Percentiles rank a stretch among this genome's conserved stretches.
Evolutionary conservation across 495 filamentous ascomycete species (phyloP).

Genomic region (Apodospora peruviana): DNA sequence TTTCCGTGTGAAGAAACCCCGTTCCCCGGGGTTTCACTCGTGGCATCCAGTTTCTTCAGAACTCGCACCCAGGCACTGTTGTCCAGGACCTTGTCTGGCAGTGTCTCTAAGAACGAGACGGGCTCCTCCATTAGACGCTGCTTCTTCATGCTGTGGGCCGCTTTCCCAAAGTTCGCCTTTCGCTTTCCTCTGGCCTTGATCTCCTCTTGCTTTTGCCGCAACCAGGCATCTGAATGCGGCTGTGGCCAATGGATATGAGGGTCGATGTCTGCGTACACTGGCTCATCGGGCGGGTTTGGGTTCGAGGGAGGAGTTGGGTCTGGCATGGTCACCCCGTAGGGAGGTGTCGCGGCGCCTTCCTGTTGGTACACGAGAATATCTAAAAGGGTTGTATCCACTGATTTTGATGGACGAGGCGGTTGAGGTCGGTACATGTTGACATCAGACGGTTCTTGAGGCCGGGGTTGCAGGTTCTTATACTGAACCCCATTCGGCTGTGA

Average conservation of each 20-base stretch:
- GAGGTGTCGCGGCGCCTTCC: slow-evolving; percentile 1
- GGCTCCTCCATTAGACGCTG: slow-evolving; percentile 17
- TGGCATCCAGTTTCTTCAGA: slow-evolving; percentile 2
- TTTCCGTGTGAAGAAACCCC: background rate
- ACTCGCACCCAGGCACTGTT: slow-evolving; percentile 24
- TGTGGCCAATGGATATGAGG: slow-evolving; percentile 38
- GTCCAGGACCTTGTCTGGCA: slow-evolving; percentile 23
- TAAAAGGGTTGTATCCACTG: slow-evolving; percentile 1
- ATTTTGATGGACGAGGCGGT: background rate
- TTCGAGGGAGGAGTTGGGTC: background rate
- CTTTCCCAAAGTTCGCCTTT: slow-evolving; percentile 38
- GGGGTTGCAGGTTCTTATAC: background rate
- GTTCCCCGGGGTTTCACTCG: background rate
- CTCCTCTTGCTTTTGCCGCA: slow-evolving; percentile 33
- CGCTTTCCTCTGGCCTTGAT: slow-evolving; percentile 34
- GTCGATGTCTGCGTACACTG: slow-evolving; percentile 29
- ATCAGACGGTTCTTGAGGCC: background rate
- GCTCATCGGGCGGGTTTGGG: slow-evolving; percentile 13
- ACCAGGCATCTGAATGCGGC: slow-evolving; percentile 32
- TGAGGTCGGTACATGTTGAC: background rate
- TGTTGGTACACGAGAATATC: slow-evolving; percentile 7
- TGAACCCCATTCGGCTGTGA: background rate
- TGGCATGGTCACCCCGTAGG: background rate
- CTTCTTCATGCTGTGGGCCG: slow-evolving; percentile 25
- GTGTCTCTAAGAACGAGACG: slow-evolving; percentile 11